Evolutionary conservation across 192 early-diverging fungal species (phyloP).

Genomic region (Backusella tuberculispora): DNA sequence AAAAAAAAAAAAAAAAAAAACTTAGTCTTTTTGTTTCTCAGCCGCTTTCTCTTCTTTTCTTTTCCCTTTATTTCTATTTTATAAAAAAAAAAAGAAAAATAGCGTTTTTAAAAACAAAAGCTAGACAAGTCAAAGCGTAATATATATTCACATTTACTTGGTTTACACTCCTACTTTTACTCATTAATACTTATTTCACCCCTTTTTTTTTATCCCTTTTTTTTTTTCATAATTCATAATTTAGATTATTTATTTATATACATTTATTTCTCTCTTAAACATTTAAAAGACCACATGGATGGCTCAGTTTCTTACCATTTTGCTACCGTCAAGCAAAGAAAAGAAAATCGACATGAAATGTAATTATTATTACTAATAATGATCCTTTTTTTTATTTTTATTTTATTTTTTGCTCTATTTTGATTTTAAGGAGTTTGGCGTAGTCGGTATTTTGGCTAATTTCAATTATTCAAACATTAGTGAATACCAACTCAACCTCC

Average conservation of each 20-base stretch:
- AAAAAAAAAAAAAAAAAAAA: no score
- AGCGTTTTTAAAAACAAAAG: no score
- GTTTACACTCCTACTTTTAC: no score
- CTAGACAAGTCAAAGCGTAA: no score
- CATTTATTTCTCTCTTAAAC: background rate
- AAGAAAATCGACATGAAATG: conserved; percentile 49
- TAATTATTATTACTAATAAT: no score
- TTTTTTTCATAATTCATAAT: background rate
- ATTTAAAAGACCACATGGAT: conserved; percentile 35
- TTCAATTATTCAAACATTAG: conserved; percentile 22
- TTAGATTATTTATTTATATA: background rate
- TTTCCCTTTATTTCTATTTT: no score
- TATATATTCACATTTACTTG: no score
- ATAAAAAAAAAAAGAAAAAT: no score
- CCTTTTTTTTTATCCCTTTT: background rate
- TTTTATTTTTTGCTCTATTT: background rate
- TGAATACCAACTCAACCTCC: conserved; percentile 66
- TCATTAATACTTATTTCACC: background rate
- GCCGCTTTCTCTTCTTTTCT: no score
- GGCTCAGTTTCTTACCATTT: conserved; percentile 51
- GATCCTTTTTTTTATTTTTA: no score
- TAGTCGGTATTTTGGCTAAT: conserved; percentile 13
- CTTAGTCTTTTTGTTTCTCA: no score
- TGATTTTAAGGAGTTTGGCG: background rate
- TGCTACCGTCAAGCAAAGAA: conserved; percentile 46